phyloP scores from a whole-genome alignment of 257 asterid species.

The Paraleonurus japonicus region DNA sequence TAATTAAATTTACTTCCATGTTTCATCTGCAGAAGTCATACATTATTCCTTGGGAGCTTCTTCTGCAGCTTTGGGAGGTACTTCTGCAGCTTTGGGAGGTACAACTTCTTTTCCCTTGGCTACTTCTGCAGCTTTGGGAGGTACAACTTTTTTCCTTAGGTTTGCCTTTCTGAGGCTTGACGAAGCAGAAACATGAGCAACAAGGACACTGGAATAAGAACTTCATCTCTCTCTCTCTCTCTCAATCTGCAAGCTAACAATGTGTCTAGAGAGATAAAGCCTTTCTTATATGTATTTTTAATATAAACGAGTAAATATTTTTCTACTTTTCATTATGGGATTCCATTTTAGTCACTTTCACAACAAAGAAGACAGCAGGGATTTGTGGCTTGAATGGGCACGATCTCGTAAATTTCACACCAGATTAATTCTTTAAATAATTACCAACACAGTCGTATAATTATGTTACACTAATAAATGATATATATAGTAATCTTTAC shows the following conservation, averaged over 20 bases:
- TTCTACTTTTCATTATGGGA: conserved; percentile 24
- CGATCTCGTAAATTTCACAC: not conserved
- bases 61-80: not conserved
- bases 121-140: conserved; percentile 19
- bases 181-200: conserved; percentile 77
- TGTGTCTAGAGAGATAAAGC: not conserved
- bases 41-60: not conserved
- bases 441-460: not conserved
- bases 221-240: conserved; percentile 39
- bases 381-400: not conserved
- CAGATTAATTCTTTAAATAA: not conserved
- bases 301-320: not conserved
- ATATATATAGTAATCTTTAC: not conserved
- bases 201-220: conserved; percentile 84
- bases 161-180: conserved; percentile 64
- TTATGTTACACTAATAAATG: not conserved
- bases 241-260: not conserved
- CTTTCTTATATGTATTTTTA: conserved; percentile 1
- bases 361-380: not conserved
- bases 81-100: not conserved
- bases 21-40: not conserved
- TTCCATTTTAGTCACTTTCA: conserved; percentile 51
- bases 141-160: conserved; percentile 22
- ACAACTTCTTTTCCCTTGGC: conserved; percentile 27
- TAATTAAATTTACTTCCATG: not conserved